Evolutionary conservation across 2,329 filamentous ascomycete genomes (phyloP), one percentile per base, ranked within the genome.

Genomic region (Colletotrichum chrysophilum): DNA sequence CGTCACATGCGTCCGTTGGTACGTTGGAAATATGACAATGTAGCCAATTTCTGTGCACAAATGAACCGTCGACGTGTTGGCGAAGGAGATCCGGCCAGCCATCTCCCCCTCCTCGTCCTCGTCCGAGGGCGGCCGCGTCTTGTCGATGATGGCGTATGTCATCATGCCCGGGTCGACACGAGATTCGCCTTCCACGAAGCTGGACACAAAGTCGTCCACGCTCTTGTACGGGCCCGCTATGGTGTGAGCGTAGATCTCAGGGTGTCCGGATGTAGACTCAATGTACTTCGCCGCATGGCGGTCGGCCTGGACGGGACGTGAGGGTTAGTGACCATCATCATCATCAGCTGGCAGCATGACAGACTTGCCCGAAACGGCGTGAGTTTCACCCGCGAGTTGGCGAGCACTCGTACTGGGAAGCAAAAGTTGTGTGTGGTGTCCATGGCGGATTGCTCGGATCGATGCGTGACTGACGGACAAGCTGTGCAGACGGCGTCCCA

Each of bases 1-100:
- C 28, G 80, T 80, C 38, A 86, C 83, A 70, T 85, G 82, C 7
- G 83, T 84, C 34, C 80, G 78, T 60, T 85, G 83, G 70, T 81
- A 85, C 4, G 72, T 38, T 3, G 84, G 84, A 16, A 85, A 77
- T 12, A 82, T 81, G 30, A 83, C 77, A 43, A 87, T 82, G 60
- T 82, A 81, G 14, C 85, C 86, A 9, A 83, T 80, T 73, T 83
- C 81, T 16, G 79, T 80, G 69, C 76, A 78, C 3, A 78, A 74
- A 48, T 79, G 66, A 2, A 34, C 34, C 10, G 58, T 24, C 14
- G 79, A 79, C 18, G 79, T 80, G 66, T 77, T 71, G 28, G 81
- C 77, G 71, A 80, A 82, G 52, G 77, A 71, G 36, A 82, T 78
- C 52, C 80, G 77, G n/a, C 82, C 82, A 2, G 81, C 81, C 7